Evolutionary conservation across 1,284 basidiomycete species (phyloP).

Genomic region (Trichosporon ovoides): DNA sequence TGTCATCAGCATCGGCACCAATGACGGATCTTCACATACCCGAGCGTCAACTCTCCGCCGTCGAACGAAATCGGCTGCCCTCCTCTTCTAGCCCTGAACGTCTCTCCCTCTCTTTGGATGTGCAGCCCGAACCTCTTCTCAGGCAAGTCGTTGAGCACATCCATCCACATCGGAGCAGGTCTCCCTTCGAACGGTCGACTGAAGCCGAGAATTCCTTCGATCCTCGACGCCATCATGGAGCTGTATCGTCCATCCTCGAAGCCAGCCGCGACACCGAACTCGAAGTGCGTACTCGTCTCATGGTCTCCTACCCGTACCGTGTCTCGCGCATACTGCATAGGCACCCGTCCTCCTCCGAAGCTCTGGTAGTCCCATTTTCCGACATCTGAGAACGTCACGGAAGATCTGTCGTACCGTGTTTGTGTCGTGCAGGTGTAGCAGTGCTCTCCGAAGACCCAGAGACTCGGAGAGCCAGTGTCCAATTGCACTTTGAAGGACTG

Average conservation of each 20-base stretch:
- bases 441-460: conserved; percentile 43
- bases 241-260: not conserved
- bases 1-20: not conserved
- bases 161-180: not conserved
- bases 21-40: not conserved
- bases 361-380: not conserved
- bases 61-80: not conserved
- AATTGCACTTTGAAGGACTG: conserved; percentile 56
- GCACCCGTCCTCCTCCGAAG: not conserved
- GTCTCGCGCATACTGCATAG: not conserved
- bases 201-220: not conserved
- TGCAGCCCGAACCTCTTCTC: not conserved
- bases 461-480: conserved; percentile 57
- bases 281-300: not conserved
- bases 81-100: not conserved
- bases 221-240: not conserved
- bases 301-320: not conserved
- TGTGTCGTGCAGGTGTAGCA: not conserved
- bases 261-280: not conserved
- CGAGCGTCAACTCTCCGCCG: not conserved
- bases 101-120: not conserved
- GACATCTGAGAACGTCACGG: not conserved
- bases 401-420: not conserved
- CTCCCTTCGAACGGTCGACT: not conserved
- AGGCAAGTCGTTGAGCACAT: too few relatives aligned